A percentile compares a stretch with the other conserved stretches of the same genome.
phyloP scores from a whole-genome alignment of 495 filamentous ascomycete species.

The Margaritispora aquatica region DNA sequence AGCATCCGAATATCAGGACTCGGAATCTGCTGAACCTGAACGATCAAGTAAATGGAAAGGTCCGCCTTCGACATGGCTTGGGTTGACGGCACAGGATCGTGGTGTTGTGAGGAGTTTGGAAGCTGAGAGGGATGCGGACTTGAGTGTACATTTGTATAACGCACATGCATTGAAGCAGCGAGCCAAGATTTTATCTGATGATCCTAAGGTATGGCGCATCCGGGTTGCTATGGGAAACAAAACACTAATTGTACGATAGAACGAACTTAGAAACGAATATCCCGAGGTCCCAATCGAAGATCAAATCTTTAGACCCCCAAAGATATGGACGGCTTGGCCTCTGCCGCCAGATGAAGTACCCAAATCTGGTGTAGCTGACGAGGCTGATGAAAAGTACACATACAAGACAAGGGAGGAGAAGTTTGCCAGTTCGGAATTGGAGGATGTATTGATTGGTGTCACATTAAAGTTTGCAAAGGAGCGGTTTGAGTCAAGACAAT shows the following conservation, averaged over 20 bases:
- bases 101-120: slow-evolving; percentile 50
- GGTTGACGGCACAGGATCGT: slow-evolving; percentile 52
- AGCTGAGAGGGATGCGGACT: slow-evolving; percentile 49
- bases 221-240: neutral
- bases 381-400: slow-evolving; percentile 41
- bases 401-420: slow-evolving; percentile 34
- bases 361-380: slow-evolving; percentile 40
- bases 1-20: neutral
- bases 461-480: slow-evolving; percentile 61
- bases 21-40: neutral
- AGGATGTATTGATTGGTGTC: slow-evolving; percentile 58
- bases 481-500: slow-evolving; percentile 40
- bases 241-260: neutral
- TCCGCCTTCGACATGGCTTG: slow-evolving; percentile 50
- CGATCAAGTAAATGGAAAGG: slow-evolving; percentile 49
- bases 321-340: slow-evolving; percentile 76
- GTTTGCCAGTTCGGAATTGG: slow-evolving; percentile 50
- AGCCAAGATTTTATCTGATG: slow-evolving; percentile 22
- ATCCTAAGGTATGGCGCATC: slow-evolving; percentile 15
- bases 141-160: slow-evolving; percentile 75
- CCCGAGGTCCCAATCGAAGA: slow-evolving; percentile 21
- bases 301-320: slow-evolving; percentile 38
- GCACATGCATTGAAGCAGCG: slow-evolving; percentile 53
- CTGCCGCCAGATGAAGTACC: slow-evolving; percentile 54
- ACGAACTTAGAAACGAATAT: slow-evolving; percentile 1